Percentiles rank a stretch among this genome's conserved stretches.
phyloP scores from a whole-genome alignment of 2,329 filamentous ascomycete species.

The Nannizziopsis arthrosporioides region DNA sequence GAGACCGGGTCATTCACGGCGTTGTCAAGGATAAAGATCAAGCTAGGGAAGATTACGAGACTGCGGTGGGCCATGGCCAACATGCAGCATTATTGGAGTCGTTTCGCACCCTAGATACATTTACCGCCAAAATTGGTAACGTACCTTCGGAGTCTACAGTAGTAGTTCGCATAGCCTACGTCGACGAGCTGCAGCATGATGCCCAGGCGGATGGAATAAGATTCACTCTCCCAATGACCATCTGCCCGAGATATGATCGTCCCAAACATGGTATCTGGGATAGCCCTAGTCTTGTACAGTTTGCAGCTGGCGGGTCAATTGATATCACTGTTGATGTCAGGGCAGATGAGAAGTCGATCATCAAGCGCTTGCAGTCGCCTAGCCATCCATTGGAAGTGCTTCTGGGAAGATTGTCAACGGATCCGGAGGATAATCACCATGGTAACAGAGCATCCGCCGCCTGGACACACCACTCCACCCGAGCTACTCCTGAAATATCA shows the following conservation, averaged over 20 bases:
- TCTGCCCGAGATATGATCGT: slow-evolving; percentile 9
- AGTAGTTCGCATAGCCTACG: slow-evolving; percentile 4
- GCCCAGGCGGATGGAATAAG: slow-evolving; percentile 54
- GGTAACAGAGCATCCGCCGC: slow-evolving; percentile 52
- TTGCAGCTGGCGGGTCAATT: background rate
- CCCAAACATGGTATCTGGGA: slow-evolving; percentile 29
- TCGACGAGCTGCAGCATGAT: slow-evolving; percentile 8
- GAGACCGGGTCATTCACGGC: slow-evolving; percentile 44
- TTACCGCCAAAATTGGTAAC: slow-evolving; percentile 57
- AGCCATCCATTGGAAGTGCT: slow-evolving; percentile 42
- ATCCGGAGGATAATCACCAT: slow-evolving; percentile 37
- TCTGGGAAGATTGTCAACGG: slow-evolving; percentile 47
- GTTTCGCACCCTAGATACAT: slow-evolving; percentile 50
- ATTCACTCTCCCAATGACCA: slow-evolving; percentile 5
- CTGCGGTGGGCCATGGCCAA: slow-evolving; percentile 48
- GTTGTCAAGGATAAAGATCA: slow-evolving; percentile 54
- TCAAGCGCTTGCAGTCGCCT: slow-evolving; percentile 30
- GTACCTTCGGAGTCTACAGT: slow-evolving; percentile 39
- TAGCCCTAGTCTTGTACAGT: background rate
- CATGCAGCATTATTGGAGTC: slow-evolving; percentile 53
- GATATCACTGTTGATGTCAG: slow-evolving; percentile 6
- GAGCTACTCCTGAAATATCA: slow-evolving; percentile 19
- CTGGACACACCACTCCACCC: slow-evolving; percentile 28
- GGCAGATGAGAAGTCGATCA: background rate
- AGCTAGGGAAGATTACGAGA: slow-evolving; percentile 48